These are phyloP conservation scores for Erodium moschatum DNA, from an alignment of 441 rosid genomes.

Conservation along the genomic window DNA sequence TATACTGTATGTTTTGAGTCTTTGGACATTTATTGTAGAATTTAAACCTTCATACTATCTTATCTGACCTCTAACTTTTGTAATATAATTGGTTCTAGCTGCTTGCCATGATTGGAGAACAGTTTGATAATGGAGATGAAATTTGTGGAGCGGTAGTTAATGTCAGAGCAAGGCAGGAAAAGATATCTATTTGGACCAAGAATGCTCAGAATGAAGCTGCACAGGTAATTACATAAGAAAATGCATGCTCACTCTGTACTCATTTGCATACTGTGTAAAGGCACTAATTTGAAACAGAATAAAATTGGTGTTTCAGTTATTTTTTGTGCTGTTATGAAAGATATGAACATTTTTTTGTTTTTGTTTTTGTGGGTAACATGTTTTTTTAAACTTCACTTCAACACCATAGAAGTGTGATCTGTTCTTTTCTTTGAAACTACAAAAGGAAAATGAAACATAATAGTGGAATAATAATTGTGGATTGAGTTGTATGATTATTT, in stretches of 20 bases:
- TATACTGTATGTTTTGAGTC: conserved; percentile 42
- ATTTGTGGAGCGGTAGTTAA: conserved; percentile 82
- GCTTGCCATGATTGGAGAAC: conserved; percentile 90
- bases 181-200: conserved; percentile 77
- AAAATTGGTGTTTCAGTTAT: not conserved
- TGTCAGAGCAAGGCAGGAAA: conserved; percentile 60
- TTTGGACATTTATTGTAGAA: not conserved
- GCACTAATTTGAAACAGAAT: not conserved
- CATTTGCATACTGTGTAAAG: not conserved
- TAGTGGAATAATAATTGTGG: not conserved
- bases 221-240: conserved; percentile 39
- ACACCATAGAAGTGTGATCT: not conserved
- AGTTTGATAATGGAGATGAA: conserved; percentile 77
- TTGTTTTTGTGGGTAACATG: not conserved
- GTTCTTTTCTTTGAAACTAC: not conserved
- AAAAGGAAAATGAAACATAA: not conserved
- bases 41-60: not conserved
- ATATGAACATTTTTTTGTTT: not conserved
- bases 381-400: too few species aligned
- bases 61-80: conserved; percentile 6
- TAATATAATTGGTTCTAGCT: conserved; percentile 30
- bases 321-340: not conserved
- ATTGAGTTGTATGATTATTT: not conserved
- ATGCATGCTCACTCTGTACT: too few species aligned
- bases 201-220: conserved; percentile 75